phyloP scores from a whole-genome alignment of 257 asterid genomes.

The Buddleja alternifolia region DNA sequence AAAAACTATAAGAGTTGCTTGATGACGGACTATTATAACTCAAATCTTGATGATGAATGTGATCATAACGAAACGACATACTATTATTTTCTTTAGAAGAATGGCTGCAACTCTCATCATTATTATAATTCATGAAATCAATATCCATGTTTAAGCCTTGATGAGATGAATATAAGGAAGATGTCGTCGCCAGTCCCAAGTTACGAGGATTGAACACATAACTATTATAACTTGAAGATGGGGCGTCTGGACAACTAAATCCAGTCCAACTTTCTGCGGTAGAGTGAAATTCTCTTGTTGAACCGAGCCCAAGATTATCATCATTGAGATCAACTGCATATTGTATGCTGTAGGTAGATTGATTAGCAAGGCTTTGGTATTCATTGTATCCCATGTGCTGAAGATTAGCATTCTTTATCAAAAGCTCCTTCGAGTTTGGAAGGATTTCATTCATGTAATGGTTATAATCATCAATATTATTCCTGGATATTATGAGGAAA shows the following conservation, averaged over 20 bases:
- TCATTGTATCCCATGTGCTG: background rate
- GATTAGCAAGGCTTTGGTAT: background rate
- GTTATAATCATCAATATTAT: background rate
- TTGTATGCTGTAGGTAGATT: background rate
- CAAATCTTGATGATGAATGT: background rate
- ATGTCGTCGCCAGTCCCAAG: background rate
- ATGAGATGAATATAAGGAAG: background rate
- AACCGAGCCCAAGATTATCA: conserved; percentile 3
- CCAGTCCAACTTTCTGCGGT: too few species aligned
- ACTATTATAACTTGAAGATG: background rate
- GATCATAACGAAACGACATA: background rate
- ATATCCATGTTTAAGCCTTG: background rate
- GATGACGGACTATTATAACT: background rate
- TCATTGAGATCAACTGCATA: background rate
- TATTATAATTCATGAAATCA: background rate
- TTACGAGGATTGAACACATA: background rate
- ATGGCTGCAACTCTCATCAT: background rate
- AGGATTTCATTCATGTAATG: conserved; percentile 21
- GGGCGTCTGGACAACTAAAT: background rate
- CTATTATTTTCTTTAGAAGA: background rate
- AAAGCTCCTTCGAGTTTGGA: background rate
- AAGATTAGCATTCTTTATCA: background rate
- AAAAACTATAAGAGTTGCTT: background rate
- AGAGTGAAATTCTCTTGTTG: too few species aligned
- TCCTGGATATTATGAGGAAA: conserved; percentile 3